Evolutionary conservation across 2,329 filamentous ascomycete genomes (phyloP).

Genomic region (Orbilia javanica): DNA sequence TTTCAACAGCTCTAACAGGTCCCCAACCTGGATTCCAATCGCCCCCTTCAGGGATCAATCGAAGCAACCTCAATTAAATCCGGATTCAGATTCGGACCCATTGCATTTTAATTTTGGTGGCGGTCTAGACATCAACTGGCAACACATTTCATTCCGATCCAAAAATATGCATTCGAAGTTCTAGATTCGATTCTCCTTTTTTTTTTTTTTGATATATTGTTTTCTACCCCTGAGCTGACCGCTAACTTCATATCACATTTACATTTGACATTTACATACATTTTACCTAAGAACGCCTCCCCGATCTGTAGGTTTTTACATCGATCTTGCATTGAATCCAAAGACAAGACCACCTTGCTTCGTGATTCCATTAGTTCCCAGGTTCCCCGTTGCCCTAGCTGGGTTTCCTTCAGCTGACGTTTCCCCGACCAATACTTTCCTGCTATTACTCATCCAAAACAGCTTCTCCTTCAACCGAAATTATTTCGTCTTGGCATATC

Average conservation of each 20-base stretch:
- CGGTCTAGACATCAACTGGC: conserved; percentile 17
- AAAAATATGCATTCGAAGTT: not conserved
- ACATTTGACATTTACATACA: not conserved
- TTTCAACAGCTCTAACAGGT: conserved; percentile 34
- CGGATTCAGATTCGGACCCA: not conserved
- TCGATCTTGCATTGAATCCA: conserved; percentile 25
- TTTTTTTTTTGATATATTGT: not conserved
- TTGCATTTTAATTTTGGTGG: not conserved
- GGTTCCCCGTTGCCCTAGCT: conserved; percentile 48
- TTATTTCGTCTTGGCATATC: conserved; percentile 57
- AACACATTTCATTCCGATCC: conserved; percentile 28
- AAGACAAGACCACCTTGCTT: conserved; percentile 17
- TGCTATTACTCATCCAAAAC: conserved; percentile 32
- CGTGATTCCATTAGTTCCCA: conserved; percentile 31
- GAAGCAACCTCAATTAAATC: conserved; percentile 8
- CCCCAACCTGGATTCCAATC: conserved; percentile 35
- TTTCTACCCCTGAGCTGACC: not conserved
- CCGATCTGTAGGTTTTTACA: conserved; percentile 15
- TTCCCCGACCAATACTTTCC: conserved; percentile 39
- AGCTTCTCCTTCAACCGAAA: conserved; percentile 46
- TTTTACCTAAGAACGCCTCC: not conserved
- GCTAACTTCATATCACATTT: conserved; percentile 16
- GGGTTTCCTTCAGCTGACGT: conserved; percentile 29
- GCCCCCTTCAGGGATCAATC: conserved; percentile 23
- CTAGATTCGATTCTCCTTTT: too few relatives aligned